These are phyloP conservation scores for Erodium texanum DNA, from an alignment of 441 rosid genomes.

Conservation along the genomic window DNA sequence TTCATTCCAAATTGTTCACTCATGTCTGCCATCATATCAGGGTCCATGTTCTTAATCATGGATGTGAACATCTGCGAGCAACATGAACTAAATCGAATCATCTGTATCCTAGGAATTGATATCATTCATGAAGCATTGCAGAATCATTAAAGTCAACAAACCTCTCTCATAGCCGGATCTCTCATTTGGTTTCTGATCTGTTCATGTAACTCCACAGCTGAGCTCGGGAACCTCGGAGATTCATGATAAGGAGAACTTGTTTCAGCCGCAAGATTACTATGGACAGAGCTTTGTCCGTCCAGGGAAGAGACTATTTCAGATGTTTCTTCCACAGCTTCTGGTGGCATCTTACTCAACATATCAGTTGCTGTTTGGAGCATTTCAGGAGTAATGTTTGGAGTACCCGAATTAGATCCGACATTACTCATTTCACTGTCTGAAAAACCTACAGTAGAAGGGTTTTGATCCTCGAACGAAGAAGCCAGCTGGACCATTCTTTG, in stretches of 20 bases:
- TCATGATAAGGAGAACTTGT: conserved; percentile 36
- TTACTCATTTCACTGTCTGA: conserved; percentile 21
- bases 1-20: conserved; percentile 76
- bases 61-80: conserved; percentile 61
- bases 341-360: conserved; percentile 52
- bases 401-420: conserved; percentile 18
- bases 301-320: conserved; percentile 67
- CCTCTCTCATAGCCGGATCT: conserved; percentile 89
- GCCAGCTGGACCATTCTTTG: conserved; percentile 74
- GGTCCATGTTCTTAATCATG: conserved; percentile 83
- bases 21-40: conserved; percentile 93
- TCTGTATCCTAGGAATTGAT: no score
- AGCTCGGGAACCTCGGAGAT: conserved; percentile 24
- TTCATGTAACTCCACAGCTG: conserved; percentile 63
- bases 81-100: not conserved
- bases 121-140: no score
- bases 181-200: conserved; percentile 90
- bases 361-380: conserved; percentile 55
- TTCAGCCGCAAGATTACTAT: conserved; percentile 30
- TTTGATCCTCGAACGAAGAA: conserved; percentile 58
- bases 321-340: conserved; percentile 37
- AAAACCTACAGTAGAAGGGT: conserved; percentile 29
- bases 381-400: conserved; percentile 41
- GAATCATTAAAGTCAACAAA: conserved; percentile 20
- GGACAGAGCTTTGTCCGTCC: conserved; percentile 32